Evolutionary conservation across 1,284 basidiomycete genomes (phyloP), one percentile per base, ranked within the genome.

Genomic region (Ustilago loliicola): DNA sequence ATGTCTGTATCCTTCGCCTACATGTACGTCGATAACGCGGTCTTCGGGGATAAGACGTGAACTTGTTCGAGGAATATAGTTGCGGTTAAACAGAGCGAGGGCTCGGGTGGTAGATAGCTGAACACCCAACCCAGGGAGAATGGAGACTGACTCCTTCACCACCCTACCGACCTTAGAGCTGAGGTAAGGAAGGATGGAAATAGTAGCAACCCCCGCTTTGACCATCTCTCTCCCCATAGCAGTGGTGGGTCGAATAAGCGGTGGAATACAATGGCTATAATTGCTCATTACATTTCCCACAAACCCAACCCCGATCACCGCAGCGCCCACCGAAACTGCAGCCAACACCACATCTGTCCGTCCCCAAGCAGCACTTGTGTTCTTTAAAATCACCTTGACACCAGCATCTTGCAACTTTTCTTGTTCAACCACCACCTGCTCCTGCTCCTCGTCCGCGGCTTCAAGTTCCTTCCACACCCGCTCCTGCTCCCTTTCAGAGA

Each of bases 1-100:
- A 13, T 64, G 54, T 2, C 73, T 68, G 40, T 83, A 75, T 4
- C 69, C 71, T 55, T 83, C 82, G 9, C 66, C 65, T 15, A 84
- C 66, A 40, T 83, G 71, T 2, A 83, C 40, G 42, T 85, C 84
- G 1, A 85, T 45, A 30, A 85, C 77, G 1, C 61, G 47, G 47
- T 85, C 82, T 17, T 80, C 69, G 0, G 83, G 76, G 3, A 85
- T 55, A 23, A 84, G 65, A 19, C 48, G 27, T 0, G 53, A 21
- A 1, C 15, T 53, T 1, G n/a, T 61, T 2, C 66, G 60, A 2
- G 8, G 15, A 3, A 50, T 3, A 10, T 40, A 19, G 9, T 11
- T 3, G 2, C n/a, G 29, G 1, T 27, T 25, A 10, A 57, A 50
- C 0, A 72, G 42, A 1, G 23, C 25, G 15, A 85, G 32, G 8